Base-by-base conservation (phyloP, 1,139 yeast genomes). In the Kodamaea ohmeri region DNA sequence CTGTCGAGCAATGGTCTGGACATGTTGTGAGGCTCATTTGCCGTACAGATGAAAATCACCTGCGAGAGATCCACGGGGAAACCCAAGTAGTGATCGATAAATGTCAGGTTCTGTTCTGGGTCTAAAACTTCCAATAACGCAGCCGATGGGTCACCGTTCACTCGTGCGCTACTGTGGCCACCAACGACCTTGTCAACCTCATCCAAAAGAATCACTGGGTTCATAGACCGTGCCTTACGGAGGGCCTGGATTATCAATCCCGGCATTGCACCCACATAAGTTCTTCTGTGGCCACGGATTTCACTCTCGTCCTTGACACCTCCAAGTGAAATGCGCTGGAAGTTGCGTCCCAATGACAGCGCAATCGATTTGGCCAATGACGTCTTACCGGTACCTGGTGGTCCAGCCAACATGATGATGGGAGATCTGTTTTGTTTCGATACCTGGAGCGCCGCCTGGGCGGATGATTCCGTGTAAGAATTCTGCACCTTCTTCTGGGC, bases 351-450 rank as follows among this genome's bases (percentile, higher is more conserved):
- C 45, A 89, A 64, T 2, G 95, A 78, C n/a, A 73, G 69, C 2
- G 97, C 96, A 38, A 89, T 80, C 0, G 95, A 84, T 55, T 82
- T 82, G 3, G 96, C 96, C 43, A 89, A 69, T 2, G 96, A 86
- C 0, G 97, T 89, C 57, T 89, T 89, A 28, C 97, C 97, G 6
- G 89, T 95, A 34, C 97, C 97, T 0, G 97, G 97, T 7, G 97
- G 97, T 0, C 97, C 97, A 3, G 89, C 89, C 42, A 90, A 68
- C 61, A 88, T 73, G 33, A 90, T 68, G 35, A 88, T 87, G 19
- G 95, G 92, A 6, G 92, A 74, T 52, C 76, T 78, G 47, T 70
- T 70, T 37, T 57, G 55, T 35, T 58, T 63, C 2, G 67, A 58
- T 8, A 64, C 60, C 29, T 59, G 48, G n/a, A 63, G 42, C 0